phyloP scores from a whole-genome alignment of 352 stramenopile species.

The Halophytophthora batemanensis region DNA sequence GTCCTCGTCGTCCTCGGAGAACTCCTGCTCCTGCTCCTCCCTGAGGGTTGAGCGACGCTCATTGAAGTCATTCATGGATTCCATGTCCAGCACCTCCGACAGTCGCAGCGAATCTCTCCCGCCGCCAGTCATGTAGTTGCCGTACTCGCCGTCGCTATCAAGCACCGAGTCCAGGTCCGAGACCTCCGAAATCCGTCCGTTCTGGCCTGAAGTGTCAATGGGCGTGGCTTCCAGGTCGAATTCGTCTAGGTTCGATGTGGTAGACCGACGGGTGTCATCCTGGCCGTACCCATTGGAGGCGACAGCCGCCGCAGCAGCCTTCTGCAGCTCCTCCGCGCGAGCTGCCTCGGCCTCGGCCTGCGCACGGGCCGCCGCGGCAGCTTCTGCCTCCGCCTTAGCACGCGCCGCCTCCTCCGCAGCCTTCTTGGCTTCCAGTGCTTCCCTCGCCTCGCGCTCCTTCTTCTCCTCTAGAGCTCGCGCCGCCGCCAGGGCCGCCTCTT shows the following conservation, averaged over 20 bases:
- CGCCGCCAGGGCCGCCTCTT: constrained; percentile 47
- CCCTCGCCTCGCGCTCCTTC: constrained; percentile 36
- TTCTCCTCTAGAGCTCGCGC: constrained; percentile 43
- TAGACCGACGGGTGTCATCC: constrained; percentile 29
- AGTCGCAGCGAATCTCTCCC: constrained; percentile 67
- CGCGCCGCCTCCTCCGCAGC: constrained; percentile 35
- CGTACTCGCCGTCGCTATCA: constrained; percentile 56
- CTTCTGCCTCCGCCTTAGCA: constrained; percentile 32
- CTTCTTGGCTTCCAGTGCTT: constrained; percentile 18
- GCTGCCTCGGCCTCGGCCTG: constrained; percentile 31
- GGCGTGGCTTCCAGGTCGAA: constrained; percentile 63
- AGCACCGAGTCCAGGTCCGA: constrained; percentile 64
- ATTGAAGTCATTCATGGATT: constrained; percentile 50
- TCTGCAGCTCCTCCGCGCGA: constrained; percentile 24
- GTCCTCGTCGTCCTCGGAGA: constrained; percentile 68
- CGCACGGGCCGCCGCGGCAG: constrained; percentile 19
- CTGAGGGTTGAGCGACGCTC: constrained; percentile 41
- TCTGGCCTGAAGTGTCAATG: constrained; percentile 29
- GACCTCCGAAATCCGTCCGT: constrained; percentile 57
- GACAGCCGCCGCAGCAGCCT: constrained; percentile 22
- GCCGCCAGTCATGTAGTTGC: constrained; percentile 44
- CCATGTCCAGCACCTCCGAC: constrained; percentile 77
- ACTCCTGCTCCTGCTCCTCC: constrained; percentile 40
- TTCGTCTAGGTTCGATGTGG: constrained; percentile 50
- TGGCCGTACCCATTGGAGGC: constrained; percentile 27